Percentiles rank a stretch among this genome's conserved stretches.
Evolutionary conservation across 192 early-diverging fungal species (phyloP).

Genomic region (Funneliformis mosseae): DNA sequence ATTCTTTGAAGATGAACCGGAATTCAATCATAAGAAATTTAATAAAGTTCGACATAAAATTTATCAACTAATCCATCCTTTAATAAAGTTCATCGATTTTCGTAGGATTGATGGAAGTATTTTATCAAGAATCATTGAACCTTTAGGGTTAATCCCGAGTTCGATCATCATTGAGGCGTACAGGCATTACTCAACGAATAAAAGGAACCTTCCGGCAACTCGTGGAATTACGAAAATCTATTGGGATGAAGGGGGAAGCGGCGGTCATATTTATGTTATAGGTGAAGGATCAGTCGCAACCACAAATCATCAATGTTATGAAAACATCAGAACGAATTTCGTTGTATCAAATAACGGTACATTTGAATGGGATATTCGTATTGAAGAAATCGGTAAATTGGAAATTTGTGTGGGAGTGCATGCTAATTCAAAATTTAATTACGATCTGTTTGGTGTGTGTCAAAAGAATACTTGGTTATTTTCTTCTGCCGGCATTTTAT

Average conservation of each 20-base stretch:
- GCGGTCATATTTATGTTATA: neutral
- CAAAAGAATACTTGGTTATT: slow-evolving; percentile 4
- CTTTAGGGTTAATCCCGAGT: neutral
- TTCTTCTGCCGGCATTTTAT: neutral
- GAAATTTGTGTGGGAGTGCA: slow-evolving; percentile 3
- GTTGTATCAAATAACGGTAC: neutral
- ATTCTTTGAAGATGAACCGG: neutral
- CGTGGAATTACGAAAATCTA: neutral
- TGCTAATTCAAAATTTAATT: neutral
- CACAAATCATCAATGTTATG: neutral
- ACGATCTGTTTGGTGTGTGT: neutral
- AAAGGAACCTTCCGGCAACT: neutral
- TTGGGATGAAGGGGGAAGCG: neutral
- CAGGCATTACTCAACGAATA: neutral
- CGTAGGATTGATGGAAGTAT: neutral
- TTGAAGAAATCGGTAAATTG: neutral
- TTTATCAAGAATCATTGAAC: slow-evolving; percentile 3
- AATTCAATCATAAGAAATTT: neutral
- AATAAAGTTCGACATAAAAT: neutral
- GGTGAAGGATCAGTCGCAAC: neutral
- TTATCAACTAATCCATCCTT: neutral
- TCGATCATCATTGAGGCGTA: neutral
- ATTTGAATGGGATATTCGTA: slow-evolving; percentile 25
- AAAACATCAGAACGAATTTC: neutral
- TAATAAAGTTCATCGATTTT: neutral